Base-by-base conservation (phyloP, 2,329 filamentous ascomycete genomes). In the Didymella pinodella region DNA sequence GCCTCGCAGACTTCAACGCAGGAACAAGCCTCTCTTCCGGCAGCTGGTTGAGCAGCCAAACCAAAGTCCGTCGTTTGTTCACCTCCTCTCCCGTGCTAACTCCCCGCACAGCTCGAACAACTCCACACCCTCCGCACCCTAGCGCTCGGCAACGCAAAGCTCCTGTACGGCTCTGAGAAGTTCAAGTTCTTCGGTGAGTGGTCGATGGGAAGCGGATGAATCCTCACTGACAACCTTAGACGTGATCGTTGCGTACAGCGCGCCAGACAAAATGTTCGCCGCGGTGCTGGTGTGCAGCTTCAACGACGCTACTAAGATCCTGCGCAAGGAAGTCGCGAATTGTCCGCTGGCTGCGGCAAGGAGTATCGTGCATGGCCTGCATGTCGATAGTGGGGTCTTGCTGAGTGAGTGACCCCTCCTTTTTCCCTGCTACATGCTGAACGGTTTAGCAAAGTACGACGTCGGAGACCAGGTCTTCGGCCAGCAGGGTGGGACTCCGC, bases 251-350 rank as follows among this genome's bases (percentile, higher is more conserved):
- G 57, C 55, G 10, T 52, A 54, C 20, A 56, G 64, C 16, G 54
- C 64, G 28, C 38, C 51, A 0, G 56, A 57, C 2, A 57, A 48
- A 0, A 97, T 92, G 0, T 96, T 92, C 67, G 93, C 92, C 34
- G 90, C 97, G 69, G 96, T 97, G 90, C 97, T 98, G 73, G 87
- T 97, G 65, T 93, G 90, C 40, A 98, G 97, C 78, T 87, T 90
- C 58, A 83, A 89, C 16, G 85, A 86, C 67, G 89, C 89, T 0
- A 93, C 93, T 0, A 91, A 93, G 63, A 82, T 83, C 18, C 84
- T 99, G 59, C 87, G 88, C 51, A 80, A 83, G 36, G 89, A 95
- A 75, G 89, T 97, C 54, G 85, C 86, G 66, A 83, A 84, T 3
- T 86, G 93, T 29, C 92, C 90, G 0, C 89, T 98, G 28, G 87